phyloP scores from a whole-genome alignment of 75 land plant species.

The Pinus albicaulis region DNA sequence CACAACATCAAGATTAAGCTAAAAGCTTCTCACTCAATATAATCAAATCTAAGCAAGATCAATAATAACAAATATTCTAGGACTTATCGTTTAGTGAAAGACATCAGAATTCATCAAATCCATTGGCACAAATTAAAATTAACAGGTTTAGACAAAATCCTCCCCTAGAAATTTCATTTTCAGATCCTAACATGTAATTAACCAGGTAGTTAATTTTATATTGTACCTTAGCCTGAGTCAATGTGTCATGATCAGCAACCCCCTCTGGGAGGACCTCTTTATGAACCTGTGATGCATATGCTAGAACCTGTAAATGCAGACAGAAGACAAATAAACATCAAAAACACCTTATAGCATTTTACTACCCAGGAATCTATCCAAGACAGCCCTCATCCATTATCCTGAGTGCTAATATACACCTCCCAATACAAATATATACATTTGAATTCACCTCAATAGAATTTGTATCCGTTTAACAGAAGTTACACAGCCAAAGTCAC shows the following conservation, averaged over 20 bases:
- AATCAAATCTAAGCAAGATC: background rate
- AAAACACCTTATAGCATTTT: background rate
- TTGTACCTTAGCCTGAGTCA: slow-evolving; percentile 80
- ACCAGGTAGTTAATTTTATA: background rate
- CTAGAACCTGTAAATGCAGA: slow-evolving; percentile 60
- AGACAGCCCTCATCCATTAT: background rate
- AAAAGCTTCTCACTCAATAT: slow-evolving; percentile 68
- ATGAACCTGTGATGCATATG: slow-evolving; percentile 96
- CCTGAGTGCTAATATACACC: background rate
- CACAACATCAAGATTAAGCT: background rate
- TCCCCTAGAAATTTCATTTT: background rate
- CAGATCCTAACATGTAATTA: background rate
- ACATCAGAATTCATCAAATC: background rate
- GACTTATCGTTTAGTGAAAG: background rate
- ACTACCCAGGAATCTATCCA: slow-evolving; percentile 1
- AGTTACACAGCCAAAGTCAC: too few relatives aligned
- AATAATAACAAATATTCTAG: background rate
- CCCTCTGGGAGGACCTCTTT: slow-evolving; percentile 88
- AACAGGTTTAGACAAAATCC: background rate
- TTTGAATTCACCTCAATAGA: too few relatives aligned
- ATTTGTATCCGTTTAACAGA: too few relatives aligned
- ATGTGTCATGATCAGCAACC: slow-evolving; percentile 67
- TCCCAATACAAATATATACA: background rate
- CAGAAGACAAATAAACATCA: background rate
- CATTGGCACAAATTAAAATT: background rate